phyloP scores from a whole-genome alignment of 768 basidiomycete species.

The Xerocomellus intermedius region DNA sequence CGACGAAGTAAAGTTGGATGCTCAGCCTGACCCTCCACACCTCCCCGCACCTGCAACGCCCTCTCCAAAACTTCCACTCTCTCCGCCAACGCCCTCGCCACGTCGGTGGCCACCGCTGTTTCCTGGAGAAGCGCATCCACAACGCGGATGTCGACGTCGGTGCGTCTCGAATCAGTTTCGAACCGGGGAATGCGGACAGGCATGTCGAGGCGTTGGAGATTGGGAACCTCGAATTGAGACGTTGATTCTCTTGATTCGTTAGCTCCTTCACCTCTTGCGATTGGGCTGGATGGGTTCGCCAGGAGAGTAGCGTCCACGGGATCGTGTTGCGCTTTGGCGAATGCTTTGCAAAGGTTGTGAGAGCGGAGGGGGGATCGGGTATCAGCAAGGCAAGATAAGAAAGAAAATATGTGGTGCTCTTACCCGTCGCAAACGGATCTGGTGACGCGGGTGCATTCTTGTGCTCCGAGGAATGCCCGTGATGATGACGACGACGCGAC shows the following conservation, averaged over 20 bases:
- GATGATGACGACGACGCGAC: conserved; percentile 7
- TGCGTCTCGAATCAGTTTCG: not conserved
- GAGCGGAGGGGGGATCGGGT: not conserved
- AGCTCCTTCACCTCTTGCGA: too few relatives aligned
- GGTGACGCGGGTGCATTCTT: not conserved
- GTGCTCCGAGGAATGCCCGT: conserved; percentile 2
- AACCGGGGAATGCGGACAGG: conserved; percentile 3
- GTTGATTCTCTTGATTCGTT: not conserved
- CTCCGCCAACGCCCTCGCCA: conserved; percentile 19
- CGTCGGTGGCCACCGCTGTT: conserved; percentile 16
- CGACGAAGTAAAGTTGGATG: not conserved
- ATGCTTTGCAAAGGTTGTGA: conserved; percentile 12
- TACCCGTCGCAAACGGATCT: conserved; percentile 26
- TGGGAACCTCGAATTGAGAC: not conserved
- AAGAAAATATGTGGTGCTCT: not conserved
- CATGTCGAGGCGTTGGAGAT: conserved; percentile 3
- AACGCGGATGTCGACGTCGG: conserved; percentile 2
- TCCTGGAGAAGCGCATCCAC: conserved; percentile 20
- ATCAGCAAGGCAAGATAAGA: not conserved
- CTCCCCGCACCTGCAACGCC: conserved; percentile 8
- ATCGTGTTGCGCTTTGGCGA: conserved; percentile 17
- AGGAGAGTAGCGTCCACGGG: not conserved
- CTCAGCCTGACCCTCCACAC: not conserved
- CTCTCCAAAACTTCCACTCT: conserved; percentile 26
- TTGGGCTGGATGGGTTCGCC: not conserved